phyloP scores from a whole-genome alignment of 1,284 basidiomycete species.

The Rhodotorula sp. region DNA sequence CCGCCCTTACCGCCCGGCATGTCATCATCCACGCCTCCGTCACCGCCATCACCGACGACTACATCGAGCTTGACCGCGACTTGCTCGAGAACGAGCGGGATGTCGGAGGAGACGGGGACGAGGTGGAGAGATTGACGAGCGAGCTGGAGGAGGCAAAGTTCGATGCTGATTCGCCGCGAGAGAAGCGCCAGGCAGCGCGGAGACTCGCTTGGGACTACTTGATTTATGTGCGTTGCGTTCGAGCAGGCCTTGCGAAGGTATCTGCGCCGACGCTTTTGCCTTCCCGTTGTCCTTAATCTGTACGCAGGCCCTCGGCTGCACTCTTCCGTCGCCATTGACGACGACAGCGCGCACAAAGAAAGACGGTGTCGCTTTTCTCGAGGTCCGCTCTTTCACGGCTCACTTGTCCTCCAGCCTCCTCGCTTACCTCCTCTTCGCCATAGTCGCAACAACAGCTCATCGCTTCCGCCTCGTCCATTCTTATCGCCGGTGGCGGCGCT shows the following conservation, averaged over 20 bases:
- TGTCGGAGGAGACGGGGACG: constrained; percentile 28
- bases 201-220: constrained; percentile 49
- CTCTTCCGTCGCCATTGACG: constrained; percentile 33
- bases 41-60: constrained; percentile 31
- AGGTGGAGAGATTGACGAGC: constrained; percentile 32
- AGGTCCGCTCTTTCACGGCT: not conserved
- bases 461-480: constrained; percentile 47
- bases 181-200: constrained; percentile 33
- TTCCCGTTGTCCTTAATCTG: too few species aligned
- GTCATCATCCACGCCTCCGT: constrained; percentile 38
- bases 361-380: constrained; percentile 39
- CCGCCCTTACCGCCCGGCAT: not conserved
- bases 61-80: constrained; percentile 42
- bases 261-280: not conserved
- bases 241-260: constrained; percentile 25
- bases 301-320: constrained; percentile 32
- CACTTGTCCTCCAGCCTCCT: not conserved
- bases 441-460: constrained; percentile 45
- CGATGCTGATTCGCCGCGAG: constrained; percentile 20
- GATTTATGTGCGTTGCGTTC: constrained; percentile 47
- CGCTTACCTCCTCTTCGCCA: constrained; percentile 33
- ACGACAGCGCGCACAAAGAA: constrained; percentile 44
- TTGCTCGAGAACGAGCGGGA: constrained; percentile 37
- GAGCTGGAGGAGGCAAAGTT: constrained; percentile 29
- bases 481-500: constrained; percentile 54